Base-by-base conservation (phyloP, 1,139 yeast species). In the Protomyces gravidus region DNA sequence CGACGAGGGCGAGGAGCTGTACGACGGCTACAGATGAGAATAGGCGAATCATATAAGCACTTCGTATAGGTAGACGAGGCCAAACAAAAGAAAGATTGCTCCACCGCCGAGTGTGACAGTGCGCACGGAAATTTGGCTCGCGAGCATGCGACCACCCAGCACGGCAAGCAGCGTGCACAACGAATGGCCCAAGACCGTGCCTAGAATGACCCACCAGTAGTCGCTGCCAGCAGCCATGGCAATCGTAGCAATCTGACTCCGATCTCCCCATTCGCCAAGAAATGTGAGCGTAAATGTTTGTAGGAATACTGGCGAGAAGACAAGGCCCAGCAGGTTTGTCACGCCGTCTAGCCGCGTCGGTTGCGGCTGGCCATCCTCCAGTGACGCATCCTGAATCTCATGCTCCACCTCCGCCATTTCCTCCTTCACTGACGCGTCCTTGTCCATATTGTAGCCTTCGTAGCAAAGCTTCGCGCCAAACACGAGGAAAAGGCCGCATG, bases 221-320 rank as follows among this genome's bases (percentile, higher is more conserved):
- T 89, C 88, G 40, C 89, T 84, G 42, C 97, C 97, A 1, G 98
- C 96, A 52, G 97, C 97, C 95, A 92, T 86, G 57, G 98, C 98
- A 68, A 92, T 89, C 46, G 97, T 94, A 40, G 97, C 96, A 59
- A 92, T 89, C 74, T 92, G 99, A 13, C 97, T 89, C 69, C 98
- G 83, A 72, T 92, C 99, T 55, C 99, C 99, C 95, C 97, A 89
- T 75, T 92, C 99, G 62, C 97, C 98, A 61, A 92, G 76, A 71
- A 94, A 94, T 1, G 96, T 89, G 97, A 94, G 90, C 59, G 85
- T 83, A 71, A 92, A 92, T 3, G 92, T 94, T 75, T 92, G 97
- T 66, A 90, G 86, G 90, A 96, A 92, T 15, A 84, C 76, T 1
- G 98, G 98, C 4, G 96, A 86, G 58, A 92, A 76, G 15, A 89